These are phyloP conservation scores for Coemansia sp. DNA, from an alignment of 192 early-diverging fungal genomes.

Conservation along the genomic window DNA sequence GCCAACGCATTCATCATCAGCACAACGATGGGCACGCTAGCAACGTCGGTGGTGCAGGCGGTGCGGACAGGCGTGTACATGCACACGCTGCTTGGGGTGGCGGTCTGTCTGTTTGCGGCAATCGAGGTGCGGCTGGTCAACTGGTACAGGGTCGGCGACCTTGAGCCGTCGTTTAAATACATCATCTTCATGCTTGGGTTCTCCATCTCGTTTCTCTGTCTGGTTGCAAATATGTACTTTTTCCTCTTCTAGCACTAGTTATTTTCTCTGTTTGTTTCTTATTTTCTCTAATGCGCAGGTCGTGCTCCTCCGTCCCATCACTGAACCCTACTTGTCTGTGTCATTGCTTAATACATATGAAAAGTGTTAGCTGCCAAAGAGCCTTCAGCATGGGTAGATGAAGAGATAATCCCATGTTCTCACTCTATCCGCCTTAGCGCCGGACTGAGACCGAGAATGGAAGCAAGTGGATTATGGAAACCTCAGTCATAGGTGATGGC, in stretches of 20 bases:
- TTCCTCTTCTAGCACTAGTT: constrained; percentile 16
- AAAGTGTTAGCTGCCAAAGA: no score
- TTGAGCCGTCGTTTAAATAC: constrained; percentile 54
- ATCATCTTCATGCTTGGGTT: constrained; percentile 40
- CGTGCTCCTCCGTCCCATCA: no score
- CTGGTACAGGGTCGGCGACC: constrained; percentile 60
- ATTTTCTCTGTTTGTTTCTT: constrained; percentile 4
- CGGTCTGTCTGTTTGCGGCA: constrained; percentile 25
- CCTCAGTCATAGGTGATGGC: constrained; percentile 18
- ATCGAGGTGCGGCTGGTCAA: constrained; percentile 52
- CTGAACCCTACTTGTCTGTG: no score
- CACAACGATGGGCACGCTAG: constrained; percentile 14
- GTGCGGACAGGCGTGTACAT: constrained; percentile 15
- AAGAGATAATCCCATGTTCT: no score
- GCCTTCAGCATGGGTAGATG: no score
- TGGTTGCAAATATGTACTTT: constrained; percentile 55
- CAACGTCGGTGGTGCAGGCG: constrained; percentile 21
- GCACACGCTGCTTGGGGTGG: constrained; percentile 41
- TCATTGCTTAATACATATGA: no score
- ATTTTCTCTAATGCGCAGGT: no score
- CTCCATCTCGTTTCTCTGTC: constrained; percentile 37
- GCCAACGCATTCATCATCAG: constrained; percentile 28
- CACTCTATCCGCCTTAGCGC: no score
- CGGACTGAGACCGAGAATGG: no score
- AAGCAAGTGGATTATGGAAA: no score